These are phyloP conservation scores for Narthecium ossifragum DNA, from an alignment of 106 monocot species.

Conservation along the genomic window DNA sequence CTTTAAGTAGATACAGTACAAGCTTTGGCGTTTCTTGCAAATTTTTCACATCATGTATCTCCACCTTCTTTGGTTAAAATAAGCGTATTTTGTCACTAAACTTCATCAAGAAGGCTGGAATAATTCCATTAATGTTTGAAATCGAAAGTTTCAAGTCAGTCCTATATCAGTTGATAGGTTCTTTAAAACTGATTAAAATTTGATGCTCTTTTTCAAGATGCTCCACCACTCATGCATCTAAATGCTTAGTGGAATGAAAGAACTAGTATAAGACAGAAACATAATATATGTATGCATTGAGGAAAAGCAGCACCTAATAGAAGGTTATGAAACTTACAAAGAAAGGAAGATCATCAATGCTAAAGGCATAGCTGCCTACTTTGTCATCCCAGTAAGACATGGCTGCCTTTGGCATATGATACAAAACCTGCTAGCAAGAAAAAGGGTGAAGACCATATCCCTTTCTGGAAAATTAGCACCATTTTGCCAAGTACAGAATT, in stretches of 20 bases:
- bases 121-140: no score
- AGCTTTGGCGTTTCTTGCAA: no score
- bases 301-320: no score
- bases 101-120: no score
- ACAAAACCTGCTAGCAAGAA: constrained; percentile 59
- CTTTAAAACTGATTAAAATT: not conserved
- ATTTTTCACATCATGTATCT: no score
- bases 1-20: no score
- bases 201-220: not conserved
- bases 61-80: no score
- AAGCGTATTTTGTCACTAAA: no score
- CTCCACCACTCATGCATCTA: no score
- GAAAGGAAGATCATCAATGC: constrained; percentile 82
- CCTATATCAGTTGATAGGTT: not conserved
- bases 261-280: not conserved
- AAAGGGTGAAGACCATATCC: not conserved
- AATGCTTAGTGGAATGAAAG: not conserved
- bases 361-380: constrained; percentile 44
- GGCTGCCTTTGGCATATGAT: constrained; percentile 85
- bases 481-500: not conserved
- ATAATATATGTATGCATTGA: no score
- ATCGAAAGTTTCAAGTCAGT: not conserved
- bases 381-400: constrained; percentile 66
- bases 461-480: not conserved
- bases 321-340: constrained; percentile 66